Evolutionary conservation across 768 basidiomycete species (phyloP), one percentile per base, ranked within the genome.

Genomic region (Lentinula edodes): DNA sequence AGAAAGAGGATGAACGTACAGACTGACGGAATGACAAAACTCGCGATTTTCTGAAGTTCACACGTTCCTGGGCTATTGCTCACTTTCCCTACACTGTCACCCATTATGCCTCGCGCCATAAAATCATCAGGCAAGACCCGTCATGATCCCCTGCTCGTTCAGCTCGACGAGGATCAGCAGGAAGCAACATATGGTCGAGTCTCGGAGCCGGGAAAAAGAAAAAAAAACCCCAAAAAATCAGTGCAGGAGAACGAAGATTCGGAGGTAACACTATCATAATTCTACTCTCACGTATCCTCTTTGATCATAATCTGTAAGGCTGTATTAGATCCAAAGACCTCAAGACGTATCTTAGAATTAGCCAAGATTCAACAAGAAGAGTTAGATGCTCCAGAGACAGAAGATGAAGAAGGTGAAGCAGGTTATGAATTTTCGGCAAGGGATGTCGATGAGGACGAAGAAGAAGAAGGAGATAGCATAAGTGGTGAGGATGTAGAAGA

Each of bases 351-450:
- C 53, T 89, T 99, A 66, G 90, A 95, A 71, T 84, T 99, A 60
- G 96, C 96, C 15, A 82, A 84, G 69, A 89, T 91, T 66, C 96
- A 99, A 73, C 95, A 98, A 74, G 89, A 93, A 71, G 95, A 98
- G 70, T 74, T 95, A 3, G 86, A 85, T 58, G 80, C 85, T 66
- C 76, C 78, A 16, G 84, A 86, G 34, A 84, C 87, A 61, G 83
- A 83, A 1, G 81, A 70, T 9, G 69, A 72, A 38, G 68, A 79
- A 66, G 83, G 84, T 34, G 79, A 84, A 1, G 89, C 87, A 9
- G 84, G 87, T 6, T 80, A 86, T 9, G 82, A 81, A 6, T 81
- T 81, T 32, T 74, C 77, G 5, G 82, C 77, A 36, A 73, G 74
- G 45, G 57, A 7, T 20, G 3, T 60, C 43, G 69, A 67, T 18